phyloP scores from a whole-genome alignment of 2,329 filamentous ascomycete species.

The Fusarium brachygibbosum region DNA sequence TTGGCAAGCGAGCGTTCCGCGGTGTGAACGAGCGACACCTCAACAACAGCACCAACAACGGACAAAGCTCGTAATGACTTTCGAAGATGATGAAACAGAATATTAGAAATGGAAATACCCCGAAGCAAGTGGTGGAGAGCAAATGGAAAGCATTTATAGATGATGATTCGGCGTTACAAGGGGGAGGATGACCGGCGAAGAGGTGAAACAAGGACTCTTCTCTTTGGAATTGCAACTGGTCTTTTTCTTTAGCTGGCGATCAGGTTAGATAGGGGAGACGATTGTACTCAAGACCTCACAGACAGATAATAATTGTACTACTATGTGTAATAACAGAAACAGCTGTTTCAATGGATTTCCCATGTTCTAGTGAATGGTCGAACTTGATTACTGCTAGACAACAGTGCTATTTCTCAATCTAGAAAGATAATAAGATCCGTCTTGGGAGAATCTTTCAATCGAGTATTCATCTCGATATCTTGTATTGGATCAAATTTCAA shows the following conservation, averaged over 20 bases:
- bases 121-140: not conserved
- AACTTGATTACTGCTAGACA: too few species aligned
- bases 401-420: not conserved
- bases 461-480: too few species aligned
- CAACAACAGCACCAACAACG: slow-evolving; percentile 6
- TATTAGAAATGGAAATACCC: slow-evolving; percentile 26
- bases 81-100: slow-evolving; percentile 9
- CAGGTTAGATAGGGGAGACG: slow-evolving; percentile 33
- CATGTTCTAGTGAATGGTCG: not conserved
- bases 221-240: slow-evolving; percentile 19
- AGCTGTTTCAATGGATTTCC: not conserved
- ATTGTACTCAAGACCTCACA: slow-evolving; percentile 34
- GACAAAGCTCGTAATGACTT: slow-evolving; percentile 22
- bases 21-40: slow-evolving; percentile 72
- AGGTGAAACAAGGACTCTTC: slow-evolving; percentile 32
- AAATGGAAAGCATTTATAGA: slow-evolving; percentile 28
- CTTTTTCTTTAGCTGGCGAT: slow-evolving; percentile 25
- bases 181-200: slow-evolving; percentile 8
- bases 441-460: not conserved
- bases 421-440: not conserved
- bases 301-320: slow-evolving; percentile 48
- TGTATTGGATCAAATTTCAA: not conserved
- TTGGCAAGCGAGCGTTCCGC: slow-evolving; percentile 89
- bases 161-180: slow-evolving; percentile 42
- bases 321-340: slow-evolving; percentile 12